Evolutionary conservation across 169 alveolate species (phyloP), one percentile per base, ranked within the genome.

Genomic region (Plasmodium berghei): DNA sequence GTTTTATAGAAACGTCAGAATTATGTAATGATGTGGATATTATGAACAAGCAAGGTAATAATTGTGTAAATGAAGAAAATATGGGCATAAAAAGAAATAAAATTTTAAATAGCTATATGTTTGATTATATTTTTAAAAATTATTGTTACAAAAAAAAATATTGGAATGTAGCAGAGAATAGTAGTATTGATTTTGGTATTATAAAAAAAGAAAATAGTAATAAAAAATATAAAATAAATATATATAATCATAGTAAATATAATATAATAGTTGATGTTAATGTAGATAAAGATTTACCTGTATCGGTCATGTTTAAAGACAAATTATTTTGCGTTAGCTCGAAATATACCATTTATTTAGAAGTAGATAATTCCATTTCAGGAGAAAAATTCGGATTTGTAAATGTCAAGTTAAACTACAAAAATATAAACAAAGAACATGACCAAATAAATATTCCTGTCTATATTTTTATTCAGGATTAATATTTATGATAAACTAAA

Each of bases 121-220:
- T 75, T 18, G 88, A 75, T 49, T 75, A 75, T 49, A 75, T 75
- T 45, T 75, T 75, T 75, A 75, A 75, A 75, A 75, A 75, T 63
- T 75, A 75, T 67, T 75, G 88, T 67, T 75, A 75, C 52, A 75
- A 56, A 62, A 75, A 75, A 22, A 75, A 75, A 54, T 67, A 75
- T 48, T 75, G 88, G 88, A 26, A 48, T 62, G 14, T 75, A 9
- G 49, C 34, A 63, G 88, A 75, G 24, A 63, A 52, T 40, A 63
- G 67, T 16, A 62, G 55, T 14, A 61, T 75, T 28, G 72, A 75
- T 52, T 75, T 62, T 45, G 75, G 74, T 0, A 26, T 62, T 1
- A 56, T 75, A 5, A n/a, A 55, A 75, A 63, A 75, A 14, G 75
- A 63, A 75, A 34, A 34, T 34, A 34, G 3, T 34, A 75, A 62